Base-by-base conservation (phyloP, 352 stramenopile genomes). In the Globisporangium spiculum region DNA sequence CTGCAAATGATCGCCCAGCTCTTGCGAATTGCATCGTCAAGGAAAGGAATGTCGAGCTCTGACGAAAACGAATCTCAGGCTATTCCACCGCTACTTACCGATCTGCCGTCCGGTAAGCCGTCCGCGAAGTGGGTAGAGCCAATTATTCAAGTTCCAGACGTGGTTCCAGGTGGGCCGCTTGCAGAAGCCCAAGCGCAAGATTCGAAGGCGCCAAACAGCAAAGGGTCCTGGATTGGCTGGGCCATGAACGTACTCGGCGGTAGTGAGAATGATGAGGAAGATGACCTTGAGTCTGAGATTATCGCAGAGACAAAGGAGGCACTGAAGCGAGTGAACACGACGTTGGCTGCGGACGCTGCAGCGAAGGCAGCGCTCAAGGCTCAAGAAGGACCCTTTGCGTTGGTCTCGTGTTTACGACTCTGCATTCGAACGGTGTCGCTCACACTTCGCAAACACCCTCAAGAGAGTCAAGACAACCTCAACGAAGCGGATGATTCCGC, bases 1-100 rank as follows among this genome's bases (percentile, higher is more conserved):
- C 71, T 96, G 55, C 59, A 83, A 10, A 96, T 96, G 88, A 71
- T 96, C n/a, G 75, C 83, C 9, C 74, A 94, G 64, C 73, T 95
- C 24, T 69, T 90, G 41, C 69, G 71, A 52, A 84, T 74, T 50
- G 75, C 78, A 34, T 81, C 66, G 5, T 54, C 58, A 34, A 83
- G 77, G 50, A 73, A 72, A 9, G 66, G 75, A 24, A 58, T 74
- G 64, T 38, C 63, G 9, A 56, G 73, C 27, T 57, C 64, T 12
- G 12, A 38, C 10, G 16, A 66, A 34, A 56, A 56, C 14, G 41
- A 50, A 3, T 20, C 16, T 1, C 44, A 20, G 18, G 2, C 44
- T 52, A 8, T 24, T n/a, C n/a, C 32, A 34, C 27, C 18, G 30
- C 46, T 38, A 30, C n/a, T 44, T 10, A 46, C 60, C 4, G 32